Evolutionary conservation across 345 rosid species (phyloP).

Genomic region (Pugionium dolabratum): DNA sequence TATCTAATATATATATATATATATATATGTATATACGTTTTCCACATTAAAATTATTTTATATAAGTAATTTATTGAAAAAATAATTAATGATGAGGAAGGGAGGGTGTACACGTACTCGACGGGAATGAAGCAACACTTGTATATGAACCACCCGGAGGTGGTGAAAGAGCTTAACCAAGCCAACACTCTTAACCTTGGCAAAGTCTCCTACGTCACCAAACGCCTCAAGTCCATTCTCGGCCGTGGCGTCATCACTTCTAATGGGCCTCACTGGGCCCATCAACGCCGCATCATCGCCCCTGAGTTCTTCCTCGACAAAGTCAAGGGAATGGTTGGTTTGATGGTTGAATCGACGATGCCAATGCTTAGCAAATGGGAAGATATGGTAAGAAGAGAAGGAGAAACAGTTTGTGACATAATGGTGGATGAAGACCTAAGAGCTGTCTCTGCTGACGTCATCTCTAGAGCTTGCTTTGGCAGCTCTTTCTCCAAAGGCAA

Average conservation of each 20-base stretch:
- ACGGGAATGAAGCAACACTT: slow-evolving; percentile 70
- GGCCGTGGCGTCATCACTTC: slow-evolving; percentile 77
- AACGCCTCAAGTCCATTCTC: slow-evolving; percentile 58
- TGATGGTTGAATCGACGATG: slow-evolving; percentile 55
- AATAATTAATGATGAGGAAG: slow-evolving; percentile 40
- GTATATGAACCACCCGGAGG: slow-evolving; percentile 64
- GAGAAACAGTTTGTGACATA: slow-evolving; percentile 43
- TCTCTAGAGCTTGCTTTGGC: slow-evolving; percentile 68
- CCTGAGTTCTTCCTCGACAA: slow-evolving; percentile 76
- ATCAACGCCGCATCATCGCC: slow-evolving; percentile 68
- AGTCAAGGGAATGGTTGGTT: slow-evolving; percentile 77
- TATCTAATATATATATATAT: too few relatives aligned
- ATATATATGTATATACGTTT: too few relatives aligned
- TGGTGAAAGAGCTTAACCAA: slow-evolving; percentile 74
- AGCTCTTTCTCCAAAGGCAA: slow-evolving; percentile 54
- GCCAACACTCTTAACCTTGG: slow-evolving; percentile 60
- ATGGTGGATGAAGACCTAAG: slow-evolving; percentile 53
- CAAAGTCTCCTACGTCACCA: slow-evolving; percentile 64
- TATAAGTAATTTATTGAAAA: not conserved
- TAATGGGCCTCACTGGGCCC: slow-evolving; percentile 67
- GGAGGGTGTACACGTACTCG: slow-evolving; percentile 68
- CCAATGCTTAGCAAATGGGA: slow-evolving; percentile 61
- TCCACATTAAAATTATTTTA: not conserved
- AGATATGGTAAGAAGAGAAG: slow-evolving; percentile 33
- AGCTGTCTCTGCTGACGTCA: slow-evolving; percentile 58